Base-by-base conservation (phyloP, 2,329 filamentous ascomycete genomes). In the Epichloe elymi region DNA sequence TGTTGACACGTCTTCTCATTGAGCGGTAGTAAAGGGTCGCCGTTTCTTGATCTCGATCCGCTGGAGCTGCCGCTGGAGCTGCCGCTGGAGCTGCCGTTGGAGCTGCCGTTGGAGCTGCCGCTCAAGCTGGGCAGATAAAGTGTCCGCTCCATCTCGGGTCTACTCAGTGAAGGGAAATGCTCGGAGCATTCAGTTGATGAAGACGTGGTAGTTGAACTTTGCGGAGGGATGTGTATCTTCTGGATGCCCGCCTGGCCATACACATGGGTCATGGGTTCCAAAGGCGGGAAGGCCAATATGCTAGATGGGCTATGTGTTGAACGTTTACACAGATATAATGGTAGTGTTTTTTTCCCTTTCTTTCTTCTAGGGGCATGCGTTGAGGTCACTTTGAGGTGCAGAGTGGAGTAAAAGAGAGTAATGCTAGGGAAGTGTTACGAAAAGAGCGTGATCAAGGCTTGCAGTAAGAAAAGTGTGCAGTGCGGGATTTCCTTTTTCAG, bases 51-150 rank as follows among this genome's bases (percentile, higher is more conserved):
- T 35, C 57, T 53, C 15, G 62, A 63, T 45, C 57, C 56, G 52
- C 58, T 59, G 35, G 64, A 64, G 57, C 61, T 67, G 42, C 65
- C 64, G 57, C 61, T 67, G 42, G 64, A 64, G 44, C n/a, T n/a
- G n/a, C n/a, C n/a, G n/a, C n/a, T n/a, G n/a, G n/a, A n/a, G n/a
- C n/a, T n/a, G n/a, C 57, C 56, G 52, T 58, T 59, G 35, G 64
- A 64, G 57, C 61, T 67, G 42, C 65, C 64, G 57, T 61, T 67
- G 42, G 64, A 64, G 44, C 64, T 62, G 59, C 64, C 66, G 58
- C 65, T 65, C 55, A 64, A 57, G 57, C 61, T 65, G 50, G 60
- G 56, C 55, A 66, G 58, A 54, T 64, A 63, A 51, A 59, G 57
- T 15, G 56, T 56, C 48, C 57, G 59, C 51, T 59, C 61, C 63